phyloP scores from a whole-genome alignment of 1,139 yeast genomes.

The Yamadazyma taylorii region DNA sequence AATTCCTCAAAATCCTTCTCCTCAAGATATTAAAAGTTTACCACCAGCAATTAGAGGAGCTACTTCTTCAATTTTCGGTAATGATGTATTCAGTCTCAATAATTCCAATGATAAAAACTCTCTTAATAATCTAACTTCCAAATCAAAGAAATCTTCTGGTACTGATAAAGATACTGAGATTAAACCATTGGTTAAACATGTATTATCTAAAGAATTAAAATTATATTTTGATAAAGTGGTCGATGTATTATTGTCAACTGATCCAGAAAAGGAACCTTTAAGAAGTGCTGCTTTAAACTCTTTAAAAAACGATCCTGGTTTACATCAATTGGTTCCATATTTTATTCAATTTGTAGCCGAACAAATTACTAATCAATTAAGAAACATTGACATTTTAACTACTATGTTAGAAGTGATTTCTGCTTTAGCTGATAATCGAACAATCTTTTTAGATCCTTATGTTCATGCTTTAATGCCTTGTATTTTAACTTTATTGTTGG shows the following conservation, averaged over 20 bases:
- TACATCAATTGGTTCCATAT: constrained; percentile 95
- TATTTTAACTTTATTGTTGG: constrained; percentile 81
- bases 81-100: constrained; percentile 34
- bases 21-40: constrained; percentile 65
- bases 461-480: constrained; percentile 97
- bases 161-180: constrained; percentile 68
- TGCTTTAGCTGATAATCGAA: constrained; percentile 79
- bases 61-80: constrained; percentile 48
- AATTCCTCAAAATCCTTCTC: constrained; percentile 93
- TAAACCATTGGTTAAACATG: constrained; percentile 95
- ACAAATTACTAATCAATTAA: constrained; percentile 85
- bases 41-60: constrained; percentile 76
- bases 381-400: constrained; percentile 69
- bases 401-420: constrained; percentile 90
- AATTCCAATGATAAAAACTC: constrained; percentile 20
- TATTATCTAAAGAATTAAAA: constrained; percentile 89
- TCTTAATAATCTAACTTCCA: constrained; percentile 15
- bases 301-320: constrained; percentile 87
- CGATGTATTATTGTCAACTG: constrained; percentile 67
- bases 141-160: constrained; percentile 24
- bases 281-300: constrained; percentile 82
- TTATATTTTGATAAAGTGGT: constrained; percentile 90
- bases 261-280: constrained; percentile 57
- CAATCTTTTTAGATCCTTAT: constrained; percentile 91
- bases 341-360: constrained; percentile 96